These are phyloP conservation scores for Elsinoe perseae DNA, from an alignment of 2,329 filamentous ascomycete species.

Conservation along the genomic window DNA sequence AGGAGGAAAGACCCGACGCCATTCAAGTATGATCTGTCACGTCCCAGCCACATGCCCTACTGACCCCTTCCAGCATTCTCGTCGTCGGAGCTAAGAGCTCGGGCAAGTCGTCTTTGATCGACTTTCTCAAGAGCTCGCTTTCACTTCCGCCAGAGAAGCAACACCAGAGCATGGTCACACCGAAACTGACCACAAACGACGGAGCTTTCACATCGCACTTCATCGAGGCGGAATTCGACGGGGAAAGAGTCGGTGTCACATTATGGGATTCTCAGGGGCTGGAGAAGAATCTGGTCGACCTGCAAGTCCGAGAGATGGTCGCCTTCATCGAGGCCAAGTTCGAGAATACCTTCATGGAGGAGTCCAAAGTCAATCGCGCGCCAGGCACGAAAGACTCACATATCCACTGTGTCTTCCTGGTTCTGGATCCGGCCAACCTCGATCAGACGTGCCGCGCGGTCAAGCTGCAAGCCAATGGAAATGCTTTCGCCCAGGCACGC, in stretches of 20 bases:
- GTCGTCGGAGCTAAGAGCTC: conserved; percentile 80
- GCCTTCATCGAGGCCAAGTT: conserved; percentile 96
- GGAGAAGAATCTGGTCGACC: conserved; percentile 89
- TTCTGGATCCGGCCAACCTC: conserved; percentile 80
- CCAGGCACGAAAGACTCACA: conserved; percentile 92
- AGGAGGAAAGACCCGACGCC: conserved; percentile 95
- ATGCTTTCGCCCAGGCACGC: conserved; percentile 39
- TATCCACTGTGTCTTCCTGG: conserved; percentile 88
- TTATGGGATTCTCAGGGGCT: conserved; percentile 94
- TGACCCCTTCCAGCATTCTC: conserved; percentile 57
- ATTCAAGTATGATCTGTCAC: conserved; percentile 71
- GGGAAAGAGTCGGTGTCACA: conserved; percentile 83
- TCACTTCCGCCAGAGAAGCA: conserved; percentile 76
- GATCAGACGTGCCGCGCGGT: conserved; percentile 61
- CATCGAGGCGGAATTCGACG: conserved; percentile 88
- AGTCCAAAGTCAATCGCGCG: conserved; percentile 93
- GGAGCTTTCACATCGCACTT: conserved; percentile 74
- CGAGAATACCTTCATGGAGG: conserved; percentile 92
- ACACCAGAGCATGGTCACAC: conserved; percentile 19
- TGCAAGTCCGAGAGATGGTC: conserved; percentile 86
- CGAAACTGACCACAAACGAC: conserved; percentile 20
- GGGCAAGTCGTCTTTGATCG: conserved; percentile 94
- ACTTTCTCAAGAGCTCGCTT: conserved; percentile 83
- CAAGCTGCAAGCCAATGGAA: conserved; percentile 38
- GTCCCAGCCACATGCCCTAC: not conserved